Base-by-base conservation (phyloP, 1,284 basidiomycete species). In the Melampsora occidentalis region DNA sequence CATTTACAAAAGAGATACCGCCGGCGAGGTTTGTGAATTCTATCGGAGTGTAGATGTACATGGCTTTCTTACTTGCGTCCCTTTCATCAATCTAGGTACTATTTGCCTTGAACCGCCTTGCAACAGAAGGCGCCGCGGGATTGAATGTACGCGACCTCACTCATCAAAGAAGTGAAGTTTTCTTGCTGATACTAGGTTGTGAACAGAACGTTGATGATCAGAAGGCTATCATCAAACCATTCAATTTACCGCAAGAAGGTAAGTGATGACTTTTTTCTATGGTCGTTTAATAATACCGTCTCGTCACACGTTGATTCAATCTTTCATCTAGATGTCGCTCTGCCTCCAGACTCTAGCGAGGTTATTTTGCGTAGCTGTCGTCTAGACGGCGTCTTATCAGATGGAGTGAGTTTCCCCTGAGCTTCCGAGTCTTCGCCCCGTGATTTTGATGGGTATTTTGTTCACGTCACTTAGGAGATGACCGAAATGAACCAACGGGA, bases 171-270 rank as follows among this genome's bases (percentile, higher is more conserved):
- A 46, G 42, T 46, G 14, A 46, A 46, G 42, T 14, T 1, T 57
- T 57, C 20, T 57, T 57, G 28, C 28, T 57, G 53, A 57, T 22
- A 57, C 20, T 14, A 16, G 42, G 42, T 46, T 46, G 42, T 46
- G 42, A 46, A 14, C n/a, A 57, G 53, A 14, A 57, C 28, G 53
- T 57, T 57, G 28, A 28, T 57, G 9, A n/a, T 57, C n/a, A 28
- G n/a, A 28, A 57, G 22, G 28, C 28, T 4, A 28, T 57, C 28
- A 57, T 57, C 16, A 57, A 57, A 57, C 53, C n/a, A 6, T 22
- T 57, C 28, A n/a, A 57, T 57, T 9, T 57, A 57, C 53, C 53
- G 7, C 53, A 57, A 57, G 53, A 57, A 57, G 53, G 53, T 57
- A 57, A 20, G 53, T 57, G 53, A 57, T 4, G 53, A n/a, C 53